Percentiles rank a stretch among this genome's conserved stretches.
These are phyloP conservation scores for Amphicarpaea edgeworthii DNA, from an alignment of 306 rosid species.

Conservation along the genomic window DNA sequence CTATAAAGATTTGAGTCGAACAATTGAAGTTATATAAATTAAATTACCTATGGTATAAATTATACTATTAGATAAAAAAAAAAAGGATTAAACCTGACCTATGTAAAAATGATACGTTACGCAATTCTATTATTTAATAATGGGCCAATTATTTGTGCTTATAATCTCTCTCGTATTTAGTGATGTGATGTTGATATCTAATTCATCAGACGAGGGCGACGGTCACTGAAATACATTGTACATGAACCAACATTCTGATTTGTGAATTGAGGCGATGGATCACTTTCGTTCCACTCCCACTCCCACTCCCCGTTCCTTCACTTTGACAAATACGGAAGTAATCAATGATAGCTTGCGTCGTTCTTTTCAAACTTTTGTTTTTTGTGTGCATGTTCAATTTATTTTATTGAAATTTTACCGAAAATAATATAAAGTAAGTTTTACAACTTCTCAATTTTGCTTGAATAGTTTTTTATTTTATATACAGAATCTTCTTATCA, in stretches of 20 bases:
- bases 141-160: background rate
- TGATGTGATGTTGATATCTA: conserved; percentile 35
- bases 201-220: background rate
- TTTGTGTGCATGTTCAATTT: no score
- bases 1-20: background rate
- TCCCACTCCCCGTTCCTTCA: background rate
- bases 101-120: background rate
- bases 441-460: no score
- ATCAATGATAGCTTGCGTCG: background rate
- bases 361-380: no score
- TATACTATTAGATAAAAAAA: no score
- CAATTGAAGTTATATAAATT: no score
- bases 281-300: conserved; percentile 2
- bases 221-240: conserved; percentile 44
- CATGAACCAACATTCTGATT: conserved; percentile 22
- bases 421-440: no score
- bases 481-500: no score
- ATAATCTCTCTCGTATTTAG: background rate
- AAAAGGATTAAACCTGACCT: no score
- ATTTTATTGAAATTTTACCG: no score
- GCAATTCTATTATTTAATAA: background rate
- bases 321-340: background rate
- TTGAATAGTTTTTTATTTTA: no score
- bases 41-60: no score
- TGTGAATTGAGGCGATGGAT: conserved; percentile 6